These are phyloP conservation scores for Porpolomopsis calyptriformis DNA, from an alignment of 768 basidiomycete species.

Conservation along the genomic window DNA sequence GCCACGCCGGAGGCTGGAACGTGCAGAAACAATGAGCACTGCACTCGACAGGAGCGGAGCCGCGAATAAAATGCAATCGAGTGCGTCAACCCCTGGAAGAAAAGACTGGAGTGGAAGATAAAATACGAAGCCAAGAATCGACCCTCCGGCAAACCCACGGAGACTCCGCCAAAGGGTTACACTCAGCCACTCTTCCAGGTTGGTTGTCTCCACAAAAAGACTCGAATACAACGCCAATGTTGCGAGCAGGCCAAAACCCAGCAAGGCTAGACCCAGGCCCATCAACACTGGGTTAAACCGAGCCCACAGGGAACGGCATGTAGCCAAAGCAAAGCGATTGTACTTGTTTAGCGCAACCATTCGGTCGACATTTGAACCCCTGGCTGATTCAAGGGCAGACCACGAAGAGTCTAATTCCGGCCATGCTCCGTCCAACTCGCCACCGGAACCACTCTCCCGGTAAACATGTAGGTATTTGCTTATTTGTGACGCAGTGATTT, in stretches of 20 bases:
- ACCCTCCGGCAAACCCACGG: slow-evolving; percentile 28
- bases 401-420: slow-evolving; percentile 36
- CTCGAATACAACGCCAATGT: slow-evolving; percentile 45
- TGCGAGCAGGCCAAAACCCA: slow-evolving; percentile 45
- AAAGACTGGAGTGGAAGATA: slow-evolving; percentile 23
- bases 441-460: slow-evolving; percentile 54
- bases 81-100: slow-evolving; percentile 37
- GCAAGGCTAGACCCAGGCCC: slow-evolving; percentile 53
- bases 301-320: slow-evolving; percentile 86
- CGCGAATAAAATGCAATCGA: slow-evolving; percentile 43
- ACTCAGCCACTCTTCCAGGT: slow-evolving; percentile 36
- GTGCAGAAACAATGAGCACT: slow-evolving; percentile 32
- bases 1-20: slow-evolving; percentile 21
- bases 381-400: slow-evolving; percentile 22
- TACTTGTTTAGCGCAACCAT: slow-evolving; percentile 38
- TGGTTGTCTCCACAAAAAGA: slow-evolving; percentile 27
- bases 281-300: slow-evolving; percentile 82
- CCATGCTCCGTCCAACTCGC: slow-evolving; percentile 67
- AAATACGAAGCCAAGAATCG: slow-evolving; percentile 24
- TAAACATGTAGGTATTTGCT: slow-evolving; percentile 69
- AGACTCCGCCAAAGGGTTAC: slow-evolving; percentile 22
- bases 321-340: slow-evolving; percentile 49
- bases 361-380: slow-evolving; percentile 19
- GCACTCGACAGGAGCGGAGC: slow-evolving; percentile 37
- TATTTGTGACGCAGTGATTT: slow-evolving; percentile 67